A percentile compares a stretch with the other conserved stretches of the same genome.
These are phyloP conservation scores for Sedum album DNA, from an alignment of 164 flowering plant species.

Conservation along the genomic window DNA sequence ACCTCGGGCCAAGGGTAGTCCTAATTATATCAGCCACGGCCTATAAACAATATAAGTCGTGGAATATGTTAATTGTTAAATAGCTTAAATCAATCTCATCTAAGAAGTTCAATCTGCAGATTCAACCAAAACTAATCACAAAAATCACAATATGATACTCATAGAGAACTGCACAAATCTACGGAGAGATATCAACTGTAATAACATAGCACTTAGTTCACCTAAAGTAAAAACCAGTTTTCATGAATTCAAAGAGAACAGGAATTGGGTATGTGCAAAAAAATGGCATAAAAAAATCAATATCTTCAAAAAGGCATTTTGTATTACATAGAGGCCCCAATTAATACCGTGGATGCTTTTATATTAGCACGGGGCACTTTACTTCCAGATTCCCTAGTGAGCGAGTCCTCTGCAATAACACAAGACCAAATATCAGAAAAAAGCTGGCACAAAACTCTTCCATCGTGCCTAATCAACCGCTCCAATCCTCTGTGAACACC, in stretches of 20 bases:
- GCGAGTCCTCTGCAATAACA: constrained; percentile 58
- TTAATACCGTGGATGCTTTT: constrained; percentile 96
- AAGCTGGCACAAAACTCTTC: neutral
- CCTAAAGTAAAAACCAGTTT: neutral
- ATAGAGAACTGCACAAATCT: neutral
- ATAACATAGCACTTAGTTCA: neutral
- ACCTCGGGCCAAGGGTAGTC: constrained; percentile 95
- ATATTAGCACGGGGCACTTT: constrained; percentile 89
- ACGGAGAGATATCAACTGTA: neutral
- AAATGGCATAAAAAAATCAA: neutral
- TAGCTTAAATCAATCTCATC: neutral
- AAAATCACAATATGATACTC: too few species aligned
- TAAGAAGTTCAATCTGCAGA: neutral
- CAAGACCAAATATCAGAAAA: constrained; percentile 11
- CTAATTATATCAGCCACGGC: constrained; percentile 95
- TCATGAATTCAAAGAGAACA: neutral
- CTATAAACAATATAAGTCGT: constrained; percentile 21
- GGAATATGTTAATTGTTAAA: neutral
- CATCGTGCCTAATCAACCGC: too few species aligned
- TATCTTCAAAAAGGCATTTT: too few species aligned
- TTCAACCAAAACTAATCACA: neutral
- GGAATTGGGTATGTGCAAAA: too few species aligned
- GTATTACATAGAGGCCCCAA: too few species aligned
- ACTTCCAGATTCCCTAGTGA: constrained; percentile 85
- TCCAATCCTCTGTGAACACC: neutral